phyloP scores from a whole-genome alignment of 371 early-diverging fungal genomes.

The Paraphysoderma sedebokerense region DNA sequence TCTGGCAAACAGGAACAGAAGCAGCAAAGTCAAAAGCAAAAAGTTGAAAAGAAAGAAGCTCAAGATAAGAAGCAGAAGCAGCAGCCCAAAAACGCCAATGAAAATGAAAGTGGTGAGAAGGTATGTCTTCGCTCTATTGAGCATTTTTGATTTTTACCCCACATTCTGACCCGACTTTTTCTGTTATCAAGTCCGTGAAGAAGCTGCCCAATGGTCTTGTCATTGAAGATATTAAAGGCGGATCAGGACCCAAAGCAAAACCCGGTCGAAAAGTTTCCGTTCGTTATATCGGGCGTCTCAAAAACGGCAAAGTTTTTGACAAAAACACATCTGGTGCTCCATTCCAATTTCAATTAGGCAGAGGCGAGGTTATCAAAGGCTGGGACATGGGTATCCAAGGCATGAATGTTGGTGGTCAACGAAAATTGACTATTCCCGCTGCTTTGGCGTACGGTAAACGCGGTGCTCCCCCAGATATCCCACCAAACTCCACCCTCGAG shows the following conservation, averaged over 20 bases:
- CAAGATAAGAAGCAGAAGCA: too few species aligned
- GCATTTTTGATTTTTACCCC: too few species aligned
- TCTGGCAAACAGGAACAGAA: too few species aligned
- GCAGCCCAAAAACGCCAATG: too few species aligned
- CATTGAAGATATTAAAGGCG: slow-evolving; percentile 5
- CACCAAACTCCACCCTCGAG: slow-evolving; percentile 60
- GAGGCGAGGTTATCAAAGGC: slow-evolving; percentile 87
- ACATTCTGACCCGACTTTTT: too few species aligned
- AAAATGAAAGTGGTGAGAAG: too few species aligned
- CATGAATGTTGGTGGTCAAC: slow-evolving; percentile 81
- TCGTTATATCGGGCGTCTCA: slow-evolving; percentile 81
- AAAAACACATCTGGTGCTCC: slow-evolving; percentile 77
- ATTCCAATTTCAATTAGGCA: slow-evolving; percentile 71
- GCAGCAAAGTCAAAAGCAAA: too few species aligned
- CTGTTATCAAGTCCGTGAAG: too few species aligned
- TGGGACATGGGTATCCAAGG: slow-evolving; percentile 81
- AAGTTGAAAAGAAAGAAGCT: too few species aligned
- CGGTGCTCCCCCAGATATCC: slow-evolving; percentile 78
- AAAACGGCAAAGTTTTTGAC: slow-evolving; percentile 88
- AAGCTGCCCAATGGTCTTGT: slow-evolving; percentile 6
- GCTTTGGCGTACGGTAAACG: slow-evolving; percentile 71
- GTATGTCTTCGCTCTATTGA: too few species aligned
- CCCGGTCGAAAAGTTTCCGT: slow-evolving; percentile 20
- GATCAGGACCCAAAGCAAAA: slow-evolving; percentile 5
- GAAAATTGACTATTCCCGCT: slow-evolving; percentile 77